Conservation (phyloP, 176 grass and related monocot species). For the Bolboschoenus planiculmis region DNA sequence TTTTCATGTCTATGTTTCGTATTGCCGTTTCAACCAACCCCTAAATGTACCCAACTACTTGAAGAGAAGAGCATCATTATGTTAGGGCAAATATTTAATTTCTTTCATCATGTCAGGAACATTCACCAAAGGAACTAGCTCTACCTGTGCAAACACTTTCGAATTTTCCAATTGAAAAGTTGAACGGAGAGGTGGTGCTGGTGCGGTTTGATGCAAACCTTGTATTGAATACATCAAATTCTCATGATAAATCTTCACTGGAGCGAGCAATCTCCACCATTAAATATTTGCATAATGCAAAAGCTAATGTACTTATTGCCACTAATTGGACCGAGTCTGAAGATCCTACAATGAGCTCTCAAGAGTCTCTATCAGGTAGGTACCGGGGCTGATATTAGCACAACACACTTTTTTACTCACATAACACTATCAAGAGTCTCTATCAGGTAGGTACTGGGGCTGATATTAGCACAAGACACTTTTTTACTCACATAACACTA, state of each 20-base stretch:
- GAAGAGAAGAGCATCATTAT: background rate
- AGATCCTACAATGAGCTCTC: constrained; percentile 33
- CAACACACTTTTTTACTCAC: no score
- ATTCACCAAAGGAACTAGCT: constrained; percentile 15
- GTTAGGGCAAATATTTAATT: background rate
- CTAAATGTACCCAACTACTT: background rate
- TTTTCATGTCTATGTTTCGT: background rate
- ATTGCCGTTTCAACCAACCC: background rate
- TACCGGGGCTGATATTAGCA: no score
- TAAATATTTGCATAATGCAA: constrained; percentile 71
- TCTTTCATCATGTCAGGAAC: constrained; percentile 4
- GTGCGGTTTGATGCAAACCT: constrained; percentile 64
- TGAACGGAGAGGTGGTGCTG: constrained; percentile 58
- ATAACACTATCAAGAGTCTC: background rate
- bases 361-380: constrained; percentile 61
- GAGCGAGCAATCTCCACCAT: constrained; percentile 61
- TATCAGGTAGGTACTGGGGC: no score
- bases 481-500: no score
- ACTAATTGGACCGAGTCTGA: constrained; percentile 59
- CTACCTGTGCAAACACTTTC: constrained; percentile 78
- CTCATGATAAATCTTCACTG: constrained; percentile 34
- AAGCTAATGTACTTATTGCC: constrained; percentile 59
- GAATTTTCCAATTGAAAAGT: constrained; percentile 60
- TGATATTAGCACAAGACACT: no score
- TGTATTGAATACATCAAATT: constrained; percentile 30